Conservation (phyloP, 352 stramenopile species). For the Peronospora farinosa region DNA sequence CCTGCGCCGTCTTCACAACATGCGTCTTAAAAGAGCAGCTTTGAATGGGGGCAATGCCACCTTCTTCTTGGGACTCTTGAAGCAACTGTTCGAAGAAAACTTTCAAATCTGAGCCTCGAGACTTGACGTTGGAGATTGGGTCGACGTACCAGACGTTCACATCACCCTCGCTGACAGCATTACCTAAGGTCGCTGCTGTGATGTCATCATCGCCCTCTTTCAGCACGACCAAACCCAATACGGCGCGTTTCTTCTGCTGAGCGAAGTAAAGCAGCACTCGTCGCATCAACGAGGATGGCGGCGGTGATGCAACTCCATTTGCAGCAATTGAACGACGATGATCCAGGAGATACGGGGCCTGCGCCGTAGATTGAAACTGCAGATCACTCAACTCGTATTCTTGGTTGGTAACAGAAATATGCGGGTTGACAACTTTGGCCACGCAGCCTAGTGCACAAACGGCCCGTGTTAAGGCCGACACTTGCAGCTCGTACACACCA, state of each 20-base stretch:
- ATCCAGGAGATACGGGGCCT: slow-evolving; percentile 57
- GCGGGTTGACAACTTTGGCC: slow-evolving; percentile 49
- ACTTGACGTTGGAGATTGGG: slow-evolving; percentile 50
- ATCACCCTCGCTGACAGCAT: slow-evolving; percentile 32
- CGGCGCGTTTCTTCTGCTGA: slow-evolving; percentile 59
- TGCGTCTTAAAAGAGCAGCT: slow-evolving; percentile 51
- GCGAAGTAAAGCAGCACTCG: slow-evolving; percentile 67
- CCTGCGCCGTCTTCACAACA: slow-evolving; percentile 73
- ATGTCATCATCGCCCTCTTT: slow-evolving; percentile 31
- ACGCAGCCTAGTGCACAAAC: slow-evolving; percentile 90
- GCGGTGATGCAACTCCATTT: slow-evolving; percentile 3
- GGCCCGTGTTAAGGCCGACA: slow-evolving; percentile 84
- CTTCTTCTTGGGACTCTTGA: slow-evolving; percentile 32
- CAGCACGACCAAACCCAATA: slow-evolving; percentile 46
- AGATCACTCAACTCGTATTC: slow-evolving; percentile 65
- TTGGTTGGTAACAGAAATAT: slow-evolving; percentile 35
- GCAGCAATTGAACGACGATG: slow-evolving; percentile 13
- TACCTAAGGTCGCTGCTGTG: slow-evolving; percentile 6
- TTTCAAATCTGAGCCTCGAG: slow-evolving; percentile 42
- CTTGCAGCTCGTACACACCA: slow-evolving; percentile 91
- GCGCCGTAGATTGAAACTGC: slow-evolving; percentile 66
- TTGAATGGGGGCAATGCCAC: slow-evolving; percentile 29
- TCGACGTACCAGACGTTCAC: slow-evolving; percentile 65
- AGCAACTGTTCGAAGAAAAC: slow-evolving; percentile 51
- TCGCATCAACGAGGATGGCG: slow-evolving; percentile 31